Conservation (phyloP, 331 rosid genomes). For the Arachis monticola region DNA sequence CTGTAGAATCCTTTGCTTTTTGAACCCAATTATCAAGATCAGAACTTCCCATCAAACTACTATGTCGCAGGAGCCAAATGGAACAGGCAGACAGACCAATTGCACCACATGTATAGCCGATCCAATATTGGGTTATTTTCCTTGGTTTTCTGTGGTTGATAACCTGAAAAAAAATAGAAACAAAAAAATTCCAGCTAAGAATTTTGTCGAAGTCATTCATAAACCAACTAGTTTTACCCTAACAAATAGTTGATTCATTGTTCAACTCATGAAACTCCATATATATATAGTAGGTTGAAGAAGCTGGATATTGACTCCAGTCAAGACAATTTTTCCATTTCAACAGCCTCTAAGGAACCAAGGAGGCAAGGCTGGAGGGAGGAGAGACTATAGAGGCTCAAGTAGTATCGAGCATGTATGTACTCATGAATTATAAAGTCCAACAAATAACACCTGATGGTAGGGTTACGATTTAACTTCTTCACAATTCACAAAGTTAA, state of each 20-base stretch:
- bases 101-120: conserved; percentile 80
- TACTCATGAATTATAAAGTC: not conserved
- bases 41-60: conserved; percentile 88
- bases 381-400: conserved; percentile 22
- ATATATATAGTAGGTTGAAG: conserved; percentile 17
- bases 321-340: conserved; percentile 5
- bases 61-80: conserved; percentile 76
- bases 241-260: conserved; percentile 5
- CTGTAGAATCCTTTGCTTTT: conserved; percentile 77
- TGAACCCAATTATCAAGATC: conserved; percentile 89
- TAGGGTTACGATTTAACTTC: not conserved
- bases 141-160: conserved; percentile 78
- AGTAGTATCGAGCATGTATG: not conserved
- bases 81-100: conserved; percentile 86
- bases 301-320: conserved; percentile 9
- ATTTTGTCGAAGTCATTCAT: conserved; percentile 3
- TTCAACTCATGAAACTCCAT: conserved; percentile 23
- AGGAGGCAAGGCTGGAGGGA: not conserved
- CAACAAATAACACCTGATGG: not conserved
- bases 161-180: conserved; percentile 55
- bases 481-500: not conserved
- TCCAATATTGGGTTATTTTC: conserved; percentile 77
- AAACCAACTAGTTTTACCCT: conserved; percentile 20
- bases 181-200: conserved; percentile 21
- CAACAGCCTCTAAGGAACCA: not conserved